Base-by-base conservation (phyloP, 805 yeast species). In the Hanseniaspora occidentalis region DNA sequence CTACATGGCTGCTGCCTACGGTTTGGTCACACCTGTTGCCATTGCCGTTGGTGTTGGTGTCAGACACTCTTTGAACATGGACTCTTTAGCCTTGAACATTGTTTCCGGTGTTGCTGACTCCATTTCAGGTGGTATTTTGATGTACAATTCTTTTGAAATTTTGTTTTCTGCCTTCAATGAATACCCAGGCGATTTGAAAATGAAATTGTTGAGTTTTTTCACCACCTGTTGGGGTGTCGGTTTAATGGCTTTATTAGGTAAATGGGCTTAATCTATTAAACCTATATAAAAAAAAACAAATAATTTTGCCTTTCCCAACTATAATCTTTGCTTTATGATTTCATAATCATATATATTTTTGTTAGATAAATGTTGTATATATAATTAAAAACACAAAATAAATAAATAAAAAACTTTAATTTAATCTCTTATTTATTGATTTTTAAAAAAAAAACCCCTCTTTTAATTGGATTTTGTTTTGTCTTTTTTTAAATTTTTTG, bases 31-130 rank as follows among this genome's bases (percentile, higher is more conserved):
- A 0, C 94, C 94, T 1, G 61, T 81, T 36, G 80, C 89, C 3
- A 71, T 80, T 48, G 86, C 81, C 3, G 75, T 81, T 48, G 95
- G 95, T 31, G 60, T 84, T 26, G 86, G 86, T 35, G 83, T 80
- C 3, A 71, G 89, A 51, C 57, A 68, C 29, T 57, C 76, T 6
- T 81, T 76, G 53, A 67, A 71, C 34, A 76, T 82, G 34, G 73
- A 69, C 9, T 70, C 82, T 11, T 62, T 74, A 52, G 69, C 60
- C 1, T 73, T 83, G 2, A 63, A 78, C 41, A 72, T 80, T 42
- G 68, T 82, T 1, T 79, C 75, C 42, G 94, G 94, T 37, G 67
- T 73, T 3, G 77, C 81, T 48, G 92, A 84, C 53, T 66, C 89
- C 1, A 66, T 84, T 36, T 79, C 89, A 22, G 70, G 89, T 0